Evolutionary conservation across 192 early-diverging fungal species (phyloP).

Genomic region (Diversispora epigaea): DNA sequence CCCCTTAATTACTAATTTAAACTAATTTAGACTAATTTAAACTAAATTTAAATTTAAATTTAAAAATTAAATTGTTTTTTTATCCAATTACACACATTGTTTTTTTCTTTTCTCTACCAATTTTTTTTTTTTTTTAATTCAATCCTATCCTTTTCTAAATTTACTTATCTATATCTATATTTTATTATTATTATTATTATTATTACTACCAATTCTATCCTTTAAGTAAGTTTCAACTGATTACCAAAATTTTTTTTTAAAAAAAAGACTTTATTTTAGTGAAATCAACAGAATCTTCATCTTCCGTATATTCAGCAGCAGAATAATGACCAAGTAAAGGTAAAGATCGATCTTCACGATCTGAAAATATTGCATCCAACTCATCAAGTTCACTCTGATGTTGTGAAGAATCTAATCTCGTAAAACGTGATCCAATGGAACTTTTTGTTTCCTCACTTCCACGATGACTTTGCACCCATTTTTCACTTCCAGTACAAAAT

Average conservation of each 20-base stretch:
- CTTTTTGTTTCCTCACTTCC: slow-evolving; percentile 28
- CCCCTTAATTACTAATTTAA: too few relatives aligned
- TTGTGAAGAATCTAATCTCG: neutral
- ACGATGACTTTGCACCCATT: neutral
- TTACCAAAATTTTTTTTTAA: neutral
- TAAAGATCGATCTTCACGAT: slow-evolving; percentile 19
- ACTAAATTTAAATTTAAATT: too few relatives aligned
- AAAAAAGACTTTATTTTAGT: too few relatives aligned
- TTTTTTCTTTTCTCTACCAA: too few relatives aligned
- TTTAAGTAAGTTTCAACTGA: neutral
- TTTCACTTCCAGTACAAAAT: slow-evolving; percentile 24
- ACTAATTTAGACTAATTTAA: too few relatives aligned
- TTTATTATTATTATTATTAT: too few relatives aligned
- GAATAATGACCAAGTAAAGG: slow-evolving; percentile 31
- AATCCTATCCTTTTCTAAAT: too few relatives aligned
- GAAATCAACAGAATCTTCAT: slow-evolving; percentile 28
- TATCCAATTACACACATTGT: too few relatives aligned
- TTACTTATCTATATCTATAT: too few relatives aligned
- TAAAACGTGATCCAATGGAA: neutral
- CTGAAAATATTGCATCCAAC: slow-evolving; percentile 27
- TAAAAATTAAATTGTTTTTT: too few relatives aligned
- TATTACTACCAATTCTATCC: neutral
- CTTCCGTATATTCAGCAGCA: slow-evolving; percentile 30
- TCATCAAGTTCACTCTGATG: slow-evolving; percentile 5
- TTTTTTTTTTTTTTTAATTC: too few relatives aligned